These are phyloP conservation scores for Clonostachys chloroleuca DNA, from an alignment of 2,329 filamentous ascomycete species.

Conservation along the genomic window DNA sequence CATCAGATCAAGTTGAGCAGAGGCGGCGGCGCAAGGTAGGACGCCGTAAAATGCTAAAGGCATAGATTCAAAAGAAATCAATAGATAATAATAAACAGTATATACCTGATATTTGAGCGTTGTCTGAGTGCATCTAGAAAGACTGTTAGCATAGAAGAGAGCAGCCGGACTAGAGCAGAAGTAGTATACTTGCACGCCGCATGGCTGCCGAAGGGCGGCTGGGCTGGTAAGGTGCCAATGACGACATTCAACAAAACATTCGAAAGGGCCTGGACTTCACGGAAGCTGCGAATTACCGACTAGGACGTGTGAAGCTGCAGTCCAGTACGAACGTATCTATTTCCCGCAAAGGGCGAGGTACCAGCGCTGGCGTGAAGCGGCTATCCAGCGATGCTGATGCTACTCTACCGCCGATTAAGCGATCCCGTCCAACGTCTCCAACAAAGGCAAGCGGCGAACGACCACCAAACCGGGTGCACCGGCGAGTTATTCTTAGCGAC, in stretches of 20 bases:
- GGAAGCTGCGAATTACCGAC: constrained; percentile 22
- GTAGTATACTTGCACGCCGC: no score
- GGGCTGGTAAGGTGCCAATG: constrained; percentile 9
- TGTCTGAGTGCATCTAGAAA: no score
- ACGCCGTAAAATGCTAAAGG: no score
- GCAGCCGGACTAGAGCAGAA: no score
- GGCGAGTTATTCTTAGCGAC: constrained; percentile 31
- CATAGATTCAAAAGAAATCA: no score
- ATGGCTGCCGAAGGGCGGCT: no score
- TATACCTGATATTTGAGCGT: no score
- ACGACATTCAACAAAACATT: constrained; percentile 26
- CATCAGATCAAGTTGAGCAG: no score
- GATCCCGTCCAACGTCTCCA: constrained; percentile 17
- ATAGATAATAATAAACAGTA: no score
- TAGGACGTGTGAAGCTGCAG: constrained; percentile 3
- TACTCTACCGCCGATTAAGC: constrained; percentile 19
- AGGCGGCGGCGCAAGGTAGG: no score
- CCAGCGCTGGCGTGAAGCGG: constrained; percentile 14
- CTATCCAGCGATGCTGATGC: constrained; percentile 15
- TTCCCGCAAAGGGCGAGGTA: constrained; percentile 11
- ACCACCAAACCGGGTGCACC: constrained; percentile 23
- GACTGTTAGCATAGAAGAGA: no score
- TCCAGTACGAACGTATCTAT: constrained; percentile 3
- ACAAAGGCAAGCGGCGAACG: constrained; percentile 11
- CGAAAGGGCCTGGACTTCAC: constrained; percentile 23